Conservation (phyloP, 176 grass and related monocot species). For the Bonia amplexicaulis region DNA sequence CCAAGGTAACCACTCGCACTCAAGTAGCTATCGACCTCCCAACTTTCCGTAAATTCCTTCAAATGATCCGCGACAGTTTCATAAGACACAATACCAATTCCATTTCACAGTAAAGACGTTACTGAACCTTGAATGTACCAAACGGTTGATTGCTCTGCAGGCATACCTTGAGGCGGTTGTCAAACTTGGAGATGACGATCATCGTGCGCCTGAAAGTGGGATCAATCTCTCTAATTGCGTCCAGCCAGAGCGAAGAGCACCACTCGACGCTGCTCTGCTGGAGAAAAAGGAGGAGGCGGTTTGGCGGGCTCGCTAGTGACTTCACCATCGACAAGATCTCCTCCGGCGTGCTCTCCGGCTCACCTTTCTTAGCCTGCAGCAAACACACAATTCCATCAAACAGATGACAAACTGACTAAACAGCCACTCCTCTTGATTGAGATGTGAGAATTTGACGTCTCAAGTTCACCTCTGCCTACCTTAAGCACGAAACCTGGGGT, state of each 20-base stretch:
- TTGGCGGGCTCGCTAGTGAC: conserved; percentile 71
- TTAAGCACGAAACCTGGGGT: conserved; percentile 98
- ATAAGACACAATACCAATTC: neutral
- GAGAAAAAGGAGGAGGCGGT: conserved; percentile 93
- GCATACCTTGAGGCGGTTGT: conserved; percentile 93
- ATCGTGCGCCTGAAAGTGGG: conserved; percentile 85
- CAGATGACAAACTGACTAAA: neutral
- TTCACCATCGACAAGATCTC: conserved; percentile 95
- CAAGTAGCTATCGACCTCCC: conserved; percentile 91
- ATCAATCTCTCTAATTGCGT: conserved; percentile 86
- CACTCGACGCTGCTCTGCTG: conserved; percentile 98
- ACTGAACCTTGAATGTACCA: neutral
- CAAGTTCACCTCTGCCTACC: conserved; percentile 31
- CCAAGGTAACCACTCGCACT: conserved; percentile 92
- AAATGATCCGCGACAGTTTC: neutral
- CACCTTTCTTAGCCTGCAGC: conserved; percentile 87
- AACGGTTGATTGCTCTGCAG: neutral
- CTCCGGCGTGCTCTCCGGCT: conserved; percentile 80
- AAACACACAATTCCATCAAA: conserved; percentile 16
- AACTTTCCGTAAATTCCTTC: conserved; percentile 91
- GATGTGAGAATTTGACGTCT: neutral
- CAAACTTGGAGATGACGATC: conserved; percentile 92
- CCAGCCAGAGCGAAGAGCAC: conserved; percentile 94
- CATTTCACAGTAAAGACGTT: neutral
- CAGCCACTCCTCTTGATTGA: neutral